Evolutionary conservation across 2,329 filamentous ascomycete species (phyloP), one percentile per base, ranked within the genome.

Genomic region (Diaporthe humulicola): DNA sequence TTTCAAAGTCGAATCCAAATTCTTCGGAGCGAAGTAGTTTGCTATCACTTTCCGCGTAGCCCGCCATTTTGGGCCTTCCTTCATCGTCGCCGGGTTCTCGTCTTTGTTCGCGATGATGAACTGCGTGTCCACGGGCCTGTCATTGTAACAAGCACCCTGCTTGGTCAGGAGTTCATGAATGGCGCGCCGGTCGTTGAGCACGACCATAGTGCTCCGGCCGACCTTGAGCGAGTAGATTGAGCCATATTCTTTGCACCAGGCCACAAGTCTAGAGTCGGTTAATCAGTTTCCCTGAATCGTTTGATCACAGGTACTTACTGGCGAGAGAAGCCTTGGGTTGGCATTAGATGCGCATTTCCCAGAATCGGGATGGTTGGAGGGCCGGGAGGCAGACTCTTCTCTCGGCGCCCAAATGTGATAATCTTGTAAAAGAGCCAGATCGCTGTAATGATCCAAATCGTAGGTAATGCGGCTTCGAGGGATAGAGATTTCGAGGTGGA

Each of bases 161-260:
- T 84, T 85, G 77, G 87, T 86, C 10, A 87, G 66, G 2, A 87
- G 80, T 45, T 84, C 79, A 70, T 85, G 85, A 56, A 85, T 79
- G 1, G 85, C 77, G 6, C 79, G 75, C 7, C 82, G 82, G 67
- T 84, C 81, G 10, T 80, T 85, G 36, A 87, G 75, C 7, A 87
- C 84, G 0, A 83, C 80, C 15, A 81, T 79, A 2, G 82, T 86
- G 15, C 79, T 79, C 5, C 79, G 79, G 5, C 84, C 84, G 17
- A 86, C 78, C 75, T 86, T 87, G 64, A 85, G 78, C 2, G 77
- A 78, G 70, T 79, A 85, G 12, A 86, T 78, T 1, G 81, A 80
- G 14, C 85, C 84, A 73, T 85, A 86, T 50, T 78, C 74, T 22
- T 79, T 75, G 0, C 83, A 81, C 82, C 83, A 84, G 79, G 84